Base-by-base conservation (phyloP, 768 basidiomycete species). In the Pholiota microspora region DNA sequence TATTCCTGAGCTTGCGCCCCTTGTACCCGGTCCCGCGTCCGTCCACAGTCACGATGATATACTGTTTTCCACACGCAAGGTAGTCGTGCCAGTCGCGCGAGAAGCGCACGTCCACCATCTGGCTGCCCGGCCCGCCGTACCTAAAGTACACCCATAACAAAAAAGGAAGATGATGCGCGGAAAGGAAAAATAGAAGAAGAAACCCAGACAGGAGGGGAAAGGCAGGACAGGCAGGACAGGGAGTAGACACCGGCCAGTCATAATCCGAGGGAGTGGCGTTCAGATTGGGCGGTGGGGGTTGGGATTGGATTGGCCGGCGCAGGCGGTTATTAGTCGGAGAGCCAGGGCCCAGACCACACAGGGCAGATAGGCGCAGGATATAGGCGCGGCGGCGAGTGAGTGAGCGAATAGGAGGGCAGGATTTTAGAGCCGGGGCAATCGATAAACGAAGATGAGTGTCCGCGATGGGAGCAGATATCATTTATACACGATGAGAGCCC, bases 11-110 rank as follows among this genome's bases (percentile, higher is more conserved):
- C 57, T 76, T 76, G 32, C 95, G 80, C 1, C 97, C 97, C 66
- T 89, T 92, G 74, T 77, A 92, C 1, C 96, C 96, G 0, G 96
- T 99, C 0, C 96, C 97, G 16, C 97, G 83, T 0, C 94, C 94
- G 64, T 99, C 97, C 34, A 98, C 89, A 34, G 81, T 73, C 51
- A 99, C 92, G 29, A 95, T 77, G 32, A 99, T 78, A 67, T 94
- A 96, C 59, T 91, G 83, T 48, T 92, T 72, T 18, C 82, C 80
- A 62, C 89, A 87, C 10, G 87, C 89, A 34, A 97, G 77, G 70
- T 89, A 96, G 54, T 92, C 80, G 59, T 94, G 85, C 92, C 93
- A 98, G 70, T 90, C 89, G 23, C 87, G 81, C 12, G 64, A 62
- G 70, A 82, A 98, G 27, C 69, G 71, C 15, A 83, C 72, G 66